Evolutionary conservation across 179 eudicot species (phyloP).

Genomic region (Silene coronaria): DNA sequence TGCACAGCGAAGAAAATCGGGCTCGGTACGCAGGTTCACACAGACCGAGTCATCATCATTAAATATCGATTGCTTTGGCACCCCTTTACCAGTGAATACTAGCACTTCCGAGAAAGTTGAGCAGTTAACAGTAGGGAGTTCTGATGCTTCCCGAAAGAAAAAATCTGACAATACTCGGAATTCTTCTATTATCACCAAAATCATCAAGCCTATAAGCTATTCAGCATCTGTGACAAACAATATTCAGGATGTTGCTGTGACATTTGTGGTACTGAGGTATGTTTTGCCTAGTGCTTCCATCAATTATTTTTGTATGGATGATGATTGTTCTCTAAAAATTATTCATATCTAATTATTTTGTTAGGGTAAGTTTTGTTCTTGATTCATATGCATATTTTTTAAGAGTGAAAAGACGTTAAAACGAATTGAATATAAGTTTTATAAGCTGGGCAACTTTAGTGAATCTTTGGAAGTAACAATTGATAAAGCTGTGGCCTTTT

Average conservation of each 20-base stretch:
- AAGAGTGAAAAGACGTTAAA: neutral
- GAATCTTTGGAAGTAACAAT: neutral
- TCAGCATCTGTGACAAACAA: slow-evolving; percentile 50
- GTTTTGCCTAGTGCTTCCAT: slow-evolving; percentile 7
- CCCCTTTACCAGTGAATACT: slow-evolving; percentile 22
- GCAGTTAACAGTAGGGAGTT: slow-evolving; percentile 29
- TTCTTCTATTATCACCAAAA: slow-evolving; percentile 45
- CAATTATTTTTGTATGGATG: neutral
- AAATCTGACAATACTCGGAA: slow-evolving; percentile 39
- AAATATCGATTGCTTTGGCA: slow-evolving; percentile 29
- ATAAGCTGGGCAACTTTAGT: neutral
- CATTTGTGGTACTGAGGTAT: slow-evolving; percentile 74
- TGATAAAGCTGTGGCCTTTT: neutral
- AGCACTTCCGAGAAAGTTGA: slow-evolving; percentile 35
- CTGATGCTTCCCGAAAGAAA: slow-evolving; percentile 37
- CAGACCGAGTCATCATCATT: slow-evolving; percentile 33
- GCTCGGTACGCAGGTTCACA: slow-evolving; percentile 74
- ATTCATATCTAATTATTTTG: slow-evolving; percentile 1
- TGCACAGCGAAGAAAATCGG: slow-evolving; percentile 82
- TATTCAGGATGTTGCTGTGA: slow-evolving; percentile 57
- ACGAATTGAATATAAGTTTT: neutral
- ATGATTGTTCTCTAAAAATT: neutral
- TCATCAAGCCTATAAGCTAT: slow-evolving; percentile 75
- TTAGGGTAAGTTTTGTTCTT: neutral
- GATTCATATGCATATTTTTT: neutral